Evolutionary conservation across 1,284 basidiomycete species (phyloP), one percentile per base, ranked within the genome.

Genomic region (Ceratorhiza oryzae-sativae): DNA sequence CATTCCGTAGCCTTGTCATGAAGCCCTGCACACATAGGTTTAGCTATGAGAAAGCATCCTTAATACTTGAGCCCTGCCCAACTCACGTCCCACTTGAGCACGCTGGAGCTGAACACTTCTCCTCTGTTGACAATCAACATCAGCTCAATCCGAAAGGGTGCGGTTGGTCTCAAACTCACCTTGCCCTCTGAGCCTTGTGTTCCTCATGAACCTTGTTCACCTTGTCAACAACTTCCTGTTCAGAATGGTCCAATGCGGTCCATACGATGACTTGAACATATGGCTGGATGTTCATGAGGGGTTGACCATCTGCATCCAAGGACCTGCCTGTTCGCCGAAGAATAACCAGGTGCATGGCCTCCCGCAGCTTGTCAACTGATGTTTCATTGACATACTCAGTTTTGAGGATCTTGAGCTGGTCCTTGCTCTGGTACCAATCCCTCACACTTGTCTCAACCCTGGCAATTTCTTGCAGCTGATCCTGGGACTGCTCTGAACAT

Each of bases 321-420:
- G 67, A 70, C 5, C 25, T 58, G 2, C 27, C 42, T 5, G 53
- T 59, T 9, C 67, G 67, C 1, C 67, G 55, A 32, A 70, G n/a
- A 12, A 70, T 20, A 34, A 59, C 59, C 15, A n/a, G 30, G 13
- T 4, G 30, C 51, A 70, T 34, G 30, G 30, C 30, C 13, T 13
- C 4, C n/a, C 67, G 15, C 18, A 70, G 13, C 25, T 3, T 42
- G 1, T 70, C 32, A 15, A 70, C 46, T 1, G 42, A 6, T 10
- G 10, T 20, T 8, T 25, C 15, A 0, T 30, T 4, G n/a, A 70
- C 15, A 42, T 34, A 59, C 2, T 20, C 30, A 13, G n/a, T 48
- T 13, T 25, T 25, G 13, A 70, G 27, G 4, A 59, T 46, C 15
- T 42, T 59, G n/a, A 2, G 15, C 67, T 70, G 55, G 41, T 70